A percentile compares a stretch with the other conserved stretches of the same genome.
Conservation (phyloP, 805 yeast genomes). For the Sugiyamaella smithiae region DNA sequence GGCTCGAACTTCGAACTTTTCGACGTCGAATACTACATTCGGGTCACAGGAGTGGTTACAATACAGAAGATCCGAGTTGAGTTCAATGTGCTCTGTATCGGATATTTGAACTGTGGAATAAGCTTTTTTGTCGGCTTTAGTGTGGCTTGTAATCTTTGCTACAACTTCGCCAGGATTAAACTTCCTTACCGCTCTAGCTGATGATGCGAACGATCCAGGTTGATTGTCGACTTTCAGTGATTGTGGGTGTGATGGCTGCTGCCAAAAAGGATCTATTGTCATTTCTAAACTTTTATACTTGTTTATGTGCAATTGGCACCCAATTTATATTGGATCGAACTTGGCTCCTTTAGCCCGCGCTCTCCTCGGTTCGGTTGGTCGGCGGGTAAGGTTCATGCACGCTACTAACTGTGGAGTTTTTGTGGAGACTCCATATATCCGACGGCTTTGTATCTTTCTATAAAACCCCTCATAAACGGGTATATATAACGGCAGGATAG, state of each 20-base stretch:
- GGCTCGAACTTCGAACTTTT: constrained; percentile 11
- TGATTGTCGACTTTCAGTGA: constrained; percentile 6
- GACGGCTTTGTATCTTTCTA: too few species aligned
- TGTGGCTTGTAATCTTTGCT: constrained; percentile 7
- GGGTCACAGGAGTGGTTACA: constrained; percentile 16
- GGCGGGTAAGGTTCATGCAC: constrained; percentile 7
- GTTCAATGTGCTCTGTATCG: constrained; percentile 6
- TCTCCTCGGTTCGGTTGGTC: constrained; percentile 3
- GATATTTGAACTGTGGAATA: constrained; percentile 13
- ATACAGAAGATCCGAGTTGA: constrained; percentile 10
- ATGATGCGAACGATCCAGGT: constrained; percentile 12
- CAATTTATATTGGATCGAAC: too few species aligned
- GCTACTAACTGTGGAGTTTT: too few species aligned
- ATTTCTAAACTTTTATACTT: too few species aligned
- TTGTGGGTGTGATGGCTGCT: constrained; percentile 13
- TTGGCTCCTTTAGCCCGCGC: not conserved
- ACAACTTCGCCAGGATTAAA: not conserved
- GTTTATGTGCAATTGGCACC: too few species aligned
- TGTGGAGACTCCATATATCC: too few species aligned
- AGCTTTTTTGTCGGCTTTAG: constrained; percentile 4
- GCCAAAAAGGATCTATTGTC: constrained; percentile 12
- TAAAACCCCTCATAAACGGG: too few species aligned
- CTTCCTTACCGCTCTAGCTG: not conserved
- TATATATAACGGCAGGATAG: too few species aligned
- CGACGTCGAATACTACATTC: constrained; percentile 10